These are phyloP conservation scores for Claviceps fusiformis DNA, from an alignment of 2,329 filamentous ascomycete species.

Conservation along the genomic window DNA sequence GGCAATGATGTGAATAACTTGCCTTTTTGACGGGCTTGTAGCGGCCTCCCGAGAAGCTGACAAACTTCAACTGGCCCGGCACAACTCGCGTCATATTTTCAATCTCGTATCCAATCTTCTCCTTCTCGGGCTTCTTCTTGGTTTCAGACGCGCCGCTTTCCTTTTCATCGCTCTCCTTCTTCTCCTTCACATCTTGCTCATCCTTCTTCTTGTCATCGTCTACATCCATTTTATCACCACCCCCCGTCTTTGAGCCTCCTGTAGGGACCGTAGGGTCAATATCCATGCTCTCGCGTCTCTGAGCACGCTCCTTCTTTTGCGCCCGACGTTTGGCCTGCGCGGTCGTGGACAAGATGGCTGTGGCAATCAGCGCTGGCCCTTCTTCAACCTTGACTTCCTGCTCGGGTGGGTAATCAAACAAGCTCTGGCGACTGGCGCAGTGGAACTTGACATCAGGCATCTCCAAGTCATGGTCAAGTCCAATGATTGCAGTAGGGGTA, in stretches of 20 bases:
- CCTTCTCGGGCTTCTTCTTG: conserved; percentile 89
- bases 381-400: conserved; percentile 92
- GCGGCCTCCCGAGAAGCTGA: conserved; percentile 78
- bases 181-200: conserved; percentile 42
- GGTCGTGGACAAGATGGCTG: conserved; percentile 89
- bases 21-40: conserved; percentile 89
- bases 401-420: conserved; percentile 96
- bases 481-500: conserved; percentile 92
- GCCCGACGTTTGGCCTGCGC: conserved; percentile 92
- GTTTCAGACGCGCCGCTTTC: conserved; percentile 35
- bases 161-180: conserved; percentile 29
- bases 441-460: conserved; percentile 92
- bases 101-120: conserved; percentile 91
- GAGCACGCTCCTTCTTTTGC: conserved; percentile 84
- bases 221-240: conserved; percentile 72
- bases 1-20: conserved; percentile 16
- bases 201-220: conserved; percentile 51
- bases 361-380: conserved; percentile 84
- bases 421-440: conserved; percentile 83
- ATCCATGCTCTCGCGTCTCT: conserved; percentile 89
- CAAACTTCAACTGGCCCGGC: conserved; percentile 85
- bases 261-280: conserved; percentile 64
- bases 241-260: conserved; percentile 34
- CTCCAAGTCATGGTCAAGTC: conserved; percentile 83
- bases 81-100: conserved; percentile 96